Conservation (phyloP, 139 green algal genomes). For the Chlamydomonas incerta region DNA sequence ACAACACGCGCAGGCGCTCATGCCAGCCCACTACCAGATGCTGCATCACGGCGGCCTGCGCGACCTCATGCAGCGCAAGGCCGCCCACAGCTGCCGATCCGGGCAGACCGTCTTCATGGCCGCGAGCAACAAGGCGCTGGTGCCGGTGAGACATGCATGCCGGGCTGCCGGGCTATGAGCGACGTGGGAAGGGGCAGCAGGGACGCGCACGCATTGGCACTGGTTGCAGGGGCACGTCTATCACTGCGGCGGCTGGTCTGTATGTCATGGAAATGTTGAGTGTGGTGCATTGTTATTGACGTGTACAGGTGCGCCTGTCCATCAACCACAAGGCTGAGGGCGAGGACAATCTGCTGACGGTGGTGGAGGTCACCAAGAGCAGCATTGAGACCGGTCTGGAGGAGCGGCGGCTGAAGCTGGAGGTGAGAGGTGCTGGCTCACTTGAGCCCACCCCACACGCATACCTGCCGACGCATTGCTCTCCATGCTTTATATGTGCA, state of each 20-base stretch:
- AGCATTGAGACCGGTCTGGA: background rate
- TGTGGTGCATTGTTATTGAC: too few relatives aligned
- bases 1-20: background rate
- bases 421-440: background rate
- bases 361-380: background rate
- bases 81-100: conserved; percentile 28
- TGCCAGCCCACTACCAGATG: background rate
- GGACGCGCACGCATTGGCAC: too few relatives aligned
- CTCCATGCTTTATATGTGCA: too few relatives aligned
- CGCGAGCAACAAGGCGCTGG: conserved; percentile 25
- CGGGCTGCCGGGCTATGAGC: too few relatives aligned
- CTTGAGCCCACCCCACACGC: too few relatives aligned
- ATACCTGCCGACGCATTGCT: too few relatives aligned
- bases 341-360: background rate
- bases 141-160: conserved; percentile 15
- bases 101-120: conserved; percentile 17
- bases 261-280: too few relatives aligned
- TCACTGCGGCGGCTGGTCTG: too few relatives aligned
- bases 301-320: background rate
- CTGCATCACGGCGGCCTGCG: background rate
- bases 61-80: background rate
- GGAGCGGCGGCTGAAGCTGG: background rate
- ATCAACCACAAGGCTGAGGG: conserved; percentile 27
- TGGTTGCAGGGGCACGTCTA: too few relatives aligned
- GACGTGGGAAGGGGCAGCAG: too few relatives aligned